Evolutionary conservation across 805 yeast genomes (phyloP), one percentile per base, ranked within the genome.

Genomic region (Ogataea trehaloabstinens): DNA sequence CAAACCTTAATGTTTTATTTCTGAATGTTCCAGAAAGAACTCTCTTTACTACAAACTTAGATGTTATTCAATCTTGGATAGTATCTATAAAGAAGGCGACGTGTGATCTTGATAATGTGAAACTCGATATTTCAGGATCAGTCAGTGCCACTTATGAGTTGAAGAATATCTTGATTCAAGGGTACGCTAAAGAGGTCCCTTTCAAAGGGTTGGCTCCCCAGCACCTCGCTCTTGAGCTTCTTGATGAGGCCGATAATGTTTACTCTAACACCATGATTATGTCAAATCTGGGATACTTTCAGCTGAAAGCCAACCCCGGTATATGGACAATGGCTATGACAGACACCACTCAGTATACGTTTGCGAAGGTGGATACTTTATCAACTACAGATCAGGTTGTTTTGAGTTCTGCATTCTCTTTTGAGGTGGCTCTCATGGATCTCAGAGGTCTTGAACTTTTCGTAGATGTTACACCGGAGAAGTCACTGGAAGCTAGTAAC

Each of bases 251-350:
- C 17, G 44, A 53, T 19, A 39, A 51, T 38, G 54, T 15, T 16
- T 55, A 38, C 12, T 64, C 72, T 1, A 87, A 80, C 46, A 82
- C 96, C 0, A 67, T 63, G 27, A 79, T 89, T 1, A 85, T 91
- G 93, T 73, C 81, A 1, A 82, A 85, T 28, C 67, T 82, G 45
- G 97, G 97, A 0, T 91, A 91, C 59, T 76, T 84, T 38, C 97
- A 90, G 60, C 66, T 93, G 32, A 76, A 76, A 45, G 79, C 84
- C 0, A 69, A 68, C 35, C 93, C 95, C 1, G 96, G 96, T 0
- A 32, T 69, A 3, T 85, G 86, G 82, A 57, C 63, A 2, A 56
- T 86, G n/a, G 49, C 52, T 1, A 52, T 81, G 10, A 22, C 8
- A 22, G 25, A 22, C 12, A 22, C 12, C 25, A 12, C 25, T 22